Evolutionary conservation across 2,329 filamentous ascomycete genomes (phyloP).

Genomic region (Penicillium palitans): DNA sequence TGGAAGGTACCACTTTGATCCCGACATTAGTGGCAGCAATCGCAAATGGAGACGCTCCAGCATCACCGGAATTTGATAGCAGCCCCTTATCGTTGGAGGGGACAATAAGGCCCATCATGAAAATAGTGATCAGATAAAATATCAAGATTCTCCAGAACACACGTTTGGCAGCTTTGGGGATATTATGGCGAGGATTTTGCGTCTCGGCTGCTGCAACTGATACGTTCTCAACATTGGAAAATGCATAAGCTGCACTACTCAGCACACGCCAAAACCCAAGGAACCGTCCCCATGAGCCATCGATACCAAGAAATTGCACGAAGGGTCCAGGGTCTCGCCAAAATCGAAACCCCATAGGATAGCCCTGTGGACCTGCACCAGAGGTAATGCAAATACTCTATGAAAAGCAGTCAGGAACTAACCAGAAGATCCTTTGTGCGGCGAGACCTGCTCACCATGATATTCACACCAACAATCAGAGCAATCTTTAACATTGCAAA

Average conservation of each 20-base stretch:
- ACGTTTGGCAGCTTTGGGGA: conserved; percentile 53
- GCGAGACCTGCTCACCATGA: conserved; percentile 46
- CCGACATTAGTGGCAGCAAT: conserved; percentile 49
- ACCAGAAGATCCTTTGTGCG: neutral
- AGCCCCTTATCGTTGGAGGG: conserved; percentile 49
- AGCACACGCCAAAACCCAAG: conserved; percentile 40
- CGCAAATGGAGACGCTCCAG: conserved; percentile 15
- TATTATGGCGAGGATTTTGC: conserved; percentile 49
- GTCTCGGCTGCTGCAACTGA: conserved; percentile 53
- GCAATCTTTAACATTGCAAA: conserved; percentile 58
- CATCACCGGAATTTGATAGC: conserved; percentile 25
- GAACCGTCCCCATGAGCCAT: conserved; percentile 47
- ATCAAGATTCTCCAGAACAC: conserved; percentile 55
- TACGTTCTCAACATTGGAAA: conserved; percentile 47
- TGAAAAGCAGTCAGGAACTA: neutral
- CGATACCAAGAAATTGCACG: conserved; percentile 43
- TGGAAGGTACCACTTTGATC: conserved; percentile 20
- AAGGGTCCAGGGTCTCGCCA: conserved; percentile 43
- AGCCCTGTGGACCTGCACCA: conserved; percentile 33
- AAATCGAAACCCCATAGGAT: conserved; percentile 41
- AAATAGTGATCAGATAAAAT: conserved; percentile 56
- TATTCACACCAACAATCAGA: conserved; percentile 60
- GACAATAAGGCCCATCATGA: conserved; percentile 44
- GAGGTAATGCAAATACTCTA: conserved; percentile 29
- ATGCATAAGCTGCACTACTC: conserved; percentile 12